Evolutionary conservation across 1,284 basidiomycete species (phyloP), one percentile per base, ranked within the genome.

Genomic region (Stygiomarasmius scandens): DNA sequence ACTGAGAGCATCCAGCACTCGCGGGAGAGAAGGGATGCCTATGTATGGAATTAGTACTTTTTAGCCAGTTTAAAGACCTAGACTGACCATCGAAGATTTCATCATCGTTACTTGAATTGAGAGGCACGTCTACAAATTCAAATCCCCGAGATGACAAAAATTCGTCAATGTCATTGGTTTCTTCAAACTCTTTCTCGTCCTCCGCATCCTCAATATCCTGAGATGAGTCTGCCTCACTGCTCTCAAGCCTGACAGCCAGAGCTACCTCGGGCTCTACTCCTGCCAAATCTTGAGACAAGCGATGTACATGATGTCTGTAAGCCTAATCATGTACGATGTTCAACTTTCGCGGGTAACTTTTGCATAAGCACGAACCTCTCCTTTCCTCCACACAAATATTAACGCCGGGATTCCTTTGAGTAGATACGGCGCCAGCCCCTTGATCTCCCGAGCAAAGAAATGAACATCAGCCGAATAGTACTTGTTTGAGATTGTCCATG

Each of bases 391-490:
- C 16, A 87, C 81, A 65, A 86, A 91, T 49, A 93, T 76, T 25
- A 91, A 70, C 14, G 90, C 91, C 23, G 90, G 89, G 2, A 85
- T 78, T 51, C 77, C 77, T 36, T 70, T 66, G 22, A 74, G 62
- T 16, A 74, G 61, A 59, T 75, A 66, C 12, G 74, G 67, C 48
- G 66, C 67, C 54, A 81, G 71, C 10, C 77, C 73, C 29, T 76
- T 71, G 56, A 81, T 67, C 11, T 75, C 69, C 55, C 77, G 75
- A n/a, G 81, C 71, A 5, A 82, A 76, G 66, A 95, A 90, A 55
- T 85, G 81, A 5, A 95, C 88, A 54, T 83, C 73, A 3, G 93
- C 93, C 11, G 85, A 83, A 73, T 95, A 95, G 72, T 95, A 95
- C 71, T 86, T 90, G 77, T 95, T 95, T 58, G 78, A 75, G 59